phyloP scores from a whole-genome alignment of 306 rosid species.

The Quercus parvula region DNA sequence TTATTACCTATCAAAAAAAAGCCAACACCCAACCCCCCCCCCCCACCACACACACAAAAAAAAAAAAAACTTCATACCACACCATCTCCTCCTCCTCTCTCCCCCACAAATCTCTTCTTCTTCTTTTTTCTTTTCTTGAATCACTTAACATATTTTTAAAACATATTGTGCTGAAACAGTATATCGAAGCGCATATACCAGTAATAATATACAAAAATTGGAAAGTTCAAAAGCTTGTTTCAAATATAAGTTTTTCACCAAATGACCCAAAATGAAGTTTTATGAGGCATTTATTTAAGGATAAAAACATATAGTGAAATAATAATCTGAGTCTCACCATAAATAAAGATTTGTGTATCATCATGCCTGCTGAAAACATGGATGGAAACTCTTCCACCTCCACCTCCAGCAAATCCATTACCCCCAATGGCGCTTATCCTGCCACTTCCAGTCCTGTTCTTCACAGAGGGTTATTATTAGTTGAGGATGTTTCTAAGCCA shows the following conservation, averaged over 20 bases:
- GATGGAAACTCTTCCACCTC: slow-evolving; percentile 92
- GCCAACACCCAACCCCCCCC: too few species aligned
- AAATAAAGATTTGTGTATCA: slow-evolving; percentile 50
- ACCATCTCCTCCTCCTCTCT: not conserved
- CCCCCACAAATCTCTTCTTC: not conserved
- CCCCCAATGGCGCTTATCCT: slow-evolving; percentile 82
- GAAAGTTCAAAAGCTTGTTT: not conserved
- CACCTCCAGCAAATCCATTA: slow-evolving; percentile 93
- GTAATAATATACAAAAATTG: not conserved
- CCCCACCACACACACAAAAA: not conserved
- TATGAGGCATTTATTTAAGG: not conserved
- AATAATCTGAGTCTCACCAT: slow-evolving; percentile 55
- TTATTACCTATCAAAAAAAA: too few species aligned
- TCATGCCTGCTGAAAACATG: slow-evolving; percentile 84
- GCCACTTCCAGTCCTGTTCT: slow-evolving; percentile 91
- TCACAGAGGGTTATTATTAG: slow-evolving; percentile 37
- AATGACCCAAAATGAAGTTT: not conserved
- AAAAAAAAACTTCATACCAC: not conserved
- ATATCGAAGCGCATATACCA: not conserved
- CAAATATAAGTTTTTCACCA: not conserved
- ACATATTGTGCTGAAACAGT: not conserved
- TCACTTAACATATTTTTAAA: not conserved
- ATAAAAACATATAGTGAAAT: not conserved
- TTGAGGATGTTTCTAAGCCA: slow-evolving; percentile 30
- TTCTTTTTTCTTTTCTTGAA: too few species aligned